Evolutionary conservation across 352 stramenopile species (phyloP).

Genomic region (Globisporangium cystogenes): DNA sequence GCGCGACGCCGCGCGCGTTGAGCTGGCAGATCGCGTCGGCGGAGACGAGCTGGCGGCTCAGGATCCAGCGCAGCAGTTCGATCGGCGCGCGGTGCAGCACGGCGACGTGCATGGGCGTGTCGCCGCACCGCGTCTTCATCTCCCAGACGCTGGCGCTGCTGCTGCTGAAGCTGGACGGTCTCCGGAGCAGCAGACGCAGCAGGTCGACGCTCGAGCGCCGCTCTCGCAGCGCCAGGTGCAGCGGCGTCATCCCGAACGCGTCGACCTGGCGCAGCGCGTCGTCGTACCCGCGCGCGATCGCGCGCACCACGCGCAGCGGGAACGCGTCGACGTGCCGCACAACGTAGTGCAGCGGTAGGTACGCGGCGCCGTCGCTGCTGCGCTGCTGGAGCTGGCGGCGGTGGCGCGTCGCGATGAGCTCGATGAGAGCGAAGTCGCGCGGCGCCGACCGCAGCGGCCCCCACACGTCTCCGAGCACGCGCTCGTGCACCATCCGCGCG

Average conservation of each 20-base stretch:
- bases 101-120: slow-evolving; percentile 34
- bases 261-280: slow-evolving; percentile 37
- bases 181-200: slow-evolving; percentile 18
- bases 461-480: slow-evolving; percentile 49
- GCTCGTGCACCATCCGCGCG: slow-evolving; percentile 30
- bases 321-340: slow-evolving; percentile 29
- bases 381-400: slow-evolving; percentile 43
- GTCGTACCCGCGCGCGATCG: slow-evolving; percentile 30
- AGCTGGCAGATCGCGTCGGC: slow-evolving; percentile 12
- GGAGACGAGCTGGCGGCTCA: slow-evolving; percentile 6
- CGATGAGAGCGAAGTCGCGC: slow-evolving; percentile 25
- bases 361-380: slow-evolving; percentile 29
- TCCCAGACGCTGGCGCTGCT: too few relatives aligned
- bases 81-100: slow-evolving; percentile 28
- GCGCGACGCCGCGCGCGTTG: slow-evolving; percentile 29
- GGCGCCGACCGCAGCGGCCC: slow-evolving; percentile 22
- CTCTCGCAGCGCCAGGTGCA: slow-evolving; percentile 55
- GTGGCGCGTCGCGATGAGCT: slow-evolving; percentile 47
- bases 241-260: slow-evolving; percentile 50
- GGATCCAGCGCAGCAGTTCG: slow-evolving; percentile 35
- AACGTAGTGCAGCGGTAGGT: slow-evolving; percentile 55
- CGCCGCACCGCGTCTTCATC: slow-evolving; percentile 11
- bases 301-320: slow-evolving; percentile 22
- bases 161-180: too few relatives aligned
- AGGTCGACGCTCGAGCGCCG: slow-evolving; percentile 18